A percentile compares a stretch with the other conserved stretches of the same genome.
These are phyloP conservation scores for Erucastrum elatum DNA, from an alignment of 345 rosid species.

Conservation along the genomic window DNA sequence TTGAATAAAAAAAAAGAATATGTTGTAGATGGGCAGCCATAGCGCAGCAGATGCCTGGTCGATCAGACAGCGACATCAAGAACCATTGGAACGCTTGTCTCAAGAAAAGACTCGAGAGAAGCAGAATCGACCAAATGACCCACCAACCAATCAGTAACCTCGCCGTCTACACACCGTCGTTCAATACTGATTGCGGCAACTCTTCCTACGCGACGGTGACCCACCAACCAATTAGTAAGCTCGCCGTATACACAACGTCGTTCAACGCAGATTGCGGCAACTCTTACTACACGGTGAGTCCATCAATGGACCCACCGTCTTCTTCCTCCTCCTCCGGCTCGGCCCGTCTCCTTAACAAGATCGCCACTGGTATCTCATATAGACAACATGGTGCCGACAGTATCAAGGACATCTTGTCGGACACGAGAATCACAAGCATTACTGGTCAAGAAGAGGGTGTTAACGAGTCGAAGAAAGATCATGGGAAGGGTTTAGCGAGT, in stretches of 20 bases:
- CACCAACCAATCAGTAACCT: conserved; percentile 31
- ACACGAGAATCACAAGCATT: neutral
- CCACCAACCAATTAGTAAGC: conserved; percentile 32
- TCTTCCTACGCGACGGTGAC: neutral
- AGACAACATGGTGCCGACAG: conserved; percentile 28
- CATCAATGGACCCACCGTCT: neutral
- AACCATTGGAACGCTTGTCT: conserved; percentile 42
- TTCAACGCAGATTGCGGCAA: neutral
- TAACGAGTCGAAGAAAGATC: neutral
- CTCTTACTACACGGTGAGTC: conserved; percentile 9
- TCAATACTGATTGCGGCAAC: too few species aligned
- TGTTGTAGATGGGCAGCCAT: conserved; percentile 37
- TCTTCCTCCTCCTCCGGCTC: conserved; percentile 16
- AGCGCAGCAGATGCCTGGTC: conserved; percentile 29
- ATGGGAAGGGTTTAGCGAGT: conserved; percentile 6
- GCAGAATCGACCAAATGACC: conserved; percentile 37
- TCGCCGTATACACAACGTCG: conserved; percentile 1
- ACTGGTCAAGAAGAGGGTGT: conserved; percentile 3
- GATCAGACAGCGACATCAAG: conserved; percentile 42
- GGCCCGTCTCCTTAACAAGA: conserved; percentile 28
- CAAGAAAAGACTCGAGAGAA: conserved; percentile 34
- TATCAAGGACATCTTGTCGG: conserved; percentile 25
- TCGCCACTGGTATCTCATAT: conserved; percentile 30
- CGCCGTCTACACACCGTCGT: conserved; percentile 10
- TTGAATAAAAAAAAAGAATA: too few species aligned